A percentile compares a stretch with the other conserved stretches of the same genome.
Conservation (phyloP, 2,329 filamentous ascomycete genomes). For the Alternaria viburni region DNA sequence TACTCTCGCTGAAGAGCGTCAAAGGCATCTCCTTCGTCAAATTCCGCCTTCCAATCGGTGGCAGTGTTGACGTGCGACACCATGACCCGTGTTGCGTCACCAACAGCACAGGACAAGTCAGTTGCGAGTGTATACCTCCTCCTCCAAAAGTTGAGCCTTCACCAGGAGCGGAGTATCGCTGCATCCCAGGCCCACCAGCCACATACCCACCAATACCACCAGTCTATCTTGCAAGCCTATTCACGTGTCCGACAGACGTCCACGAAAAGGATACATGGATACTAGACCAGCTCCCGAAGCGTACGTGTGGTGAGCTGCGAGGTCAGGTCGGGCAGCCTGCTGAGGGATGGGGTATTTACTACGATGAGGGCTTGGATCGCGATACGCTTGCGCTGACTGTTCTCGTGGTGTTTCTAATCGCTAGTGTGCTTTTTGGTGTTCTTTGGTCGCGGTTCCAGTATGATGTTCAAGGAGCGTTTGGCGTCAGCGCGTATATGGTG, state of each 20-base stretch:
- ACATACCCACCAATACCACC: constrained; percentile 31
- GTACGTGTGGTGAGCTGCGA: constrained; percentile 23
- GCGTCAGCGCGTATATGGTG: constrained; percentile 20
- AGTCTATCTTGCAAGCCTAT: constrained; percentile 25
- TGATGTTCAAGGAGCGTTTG: constrained; percentile 35
- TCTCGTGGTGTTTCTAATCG: constrained; percentile 17
- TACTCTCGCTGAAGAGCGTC: no score
- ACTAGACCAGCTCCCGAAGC: constrained; percentile 29
- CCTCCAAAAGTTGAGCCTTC: no score
- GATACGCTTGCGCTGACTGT: constrained; percentile 17
- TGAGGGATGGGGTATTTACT: constrained; percentile 40
- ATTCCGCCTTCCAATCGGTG: no score
- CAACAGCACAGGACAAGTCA: no score
- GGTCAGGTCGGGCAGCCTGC: constrained; percentile 23
- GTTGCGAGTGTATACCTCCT: no score
- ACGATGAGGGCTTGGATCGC: constrained; percentile 29
- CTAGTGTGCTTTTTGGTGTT: constrained; percentile 28
- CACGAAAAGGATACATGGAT: constrained; percentile 28
- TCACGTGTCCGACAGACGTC: constrained; percentile 23
- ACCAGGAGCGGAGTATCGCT: constrained; percentile 30
- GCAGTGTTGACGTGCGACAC: no score
- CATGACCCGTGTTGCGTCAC: no score
- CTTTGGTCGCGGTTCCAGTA: constrained; percentile 28
- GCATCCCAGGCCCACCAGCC: constrained; percentile 20
- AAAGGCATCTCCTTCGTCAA: no score